Evolutionary conservation across 768 basidiomycete species (phyloP).

Genomic region (Chalciporus chontae): DNA sequence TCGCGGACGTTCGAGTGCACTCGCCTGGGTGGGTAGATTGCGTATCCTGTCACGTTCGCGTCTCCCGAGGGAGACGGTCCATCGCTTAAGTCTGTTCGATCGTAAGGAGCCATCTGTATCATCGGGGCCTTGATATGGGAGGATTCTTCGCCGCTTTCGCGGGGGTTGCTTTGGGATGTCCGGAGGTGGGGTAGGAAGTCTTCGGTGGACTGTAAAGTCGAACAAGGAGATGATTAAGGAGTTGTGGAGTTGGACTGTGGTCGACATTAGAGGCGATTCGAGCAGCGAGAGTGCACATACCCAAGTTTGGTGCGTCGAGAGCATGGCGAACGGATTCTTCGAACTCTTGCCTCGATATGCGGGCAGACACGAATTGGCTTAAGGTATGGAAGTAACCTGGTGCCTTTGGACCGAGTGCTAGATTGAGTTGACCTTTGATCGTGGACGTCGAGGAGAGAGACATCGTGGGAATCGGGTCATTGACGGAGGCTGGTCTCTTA

Average conservation of each 20-base stretch:
- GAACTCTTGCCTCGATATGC: conserved; percentile 70
- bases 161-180: conserved; percentile 56
- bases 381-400: conserved; percentile 58
- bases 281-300: conserved; percentile 32
- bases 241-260: conserved; percentile 76
- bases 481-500: neutral
- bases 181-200: conserved; percentile 64
- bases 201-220: conserved; percentile 70
- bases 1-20: conserved; percentile 40
- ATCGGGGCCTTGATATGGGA: conserved; percentile 71
- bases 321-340: conserved; percentile 64
- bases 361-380: conserved; percentile 64
- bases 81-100: conserved; percentile 66
- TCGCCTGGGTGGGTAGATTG: conserved; percentile 42
- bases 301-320: conserved; percentile 56
- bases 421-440: conserved; percentile 64
- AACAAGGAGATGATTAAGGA: conserved; percentile 80
- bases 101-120: conserved; percentile 54
- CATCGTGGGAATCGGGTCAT: conserved; percentile 32
- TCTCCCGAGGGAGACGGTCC: conserved; percentile 68
- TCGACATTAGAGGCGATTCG: conserved; percentile 8
- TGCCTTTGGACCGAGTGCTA: conserved; percentile 59
- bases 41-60: conserved; percentile 74
- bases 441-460: conserved; percentile 73
- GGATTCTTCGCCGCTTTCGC: conserved; percentile 62